These are phyloP conservation scores for Malus domestica DNA, from an alignment of 306 rosid species.

Conservation along the genomic window DNA sequence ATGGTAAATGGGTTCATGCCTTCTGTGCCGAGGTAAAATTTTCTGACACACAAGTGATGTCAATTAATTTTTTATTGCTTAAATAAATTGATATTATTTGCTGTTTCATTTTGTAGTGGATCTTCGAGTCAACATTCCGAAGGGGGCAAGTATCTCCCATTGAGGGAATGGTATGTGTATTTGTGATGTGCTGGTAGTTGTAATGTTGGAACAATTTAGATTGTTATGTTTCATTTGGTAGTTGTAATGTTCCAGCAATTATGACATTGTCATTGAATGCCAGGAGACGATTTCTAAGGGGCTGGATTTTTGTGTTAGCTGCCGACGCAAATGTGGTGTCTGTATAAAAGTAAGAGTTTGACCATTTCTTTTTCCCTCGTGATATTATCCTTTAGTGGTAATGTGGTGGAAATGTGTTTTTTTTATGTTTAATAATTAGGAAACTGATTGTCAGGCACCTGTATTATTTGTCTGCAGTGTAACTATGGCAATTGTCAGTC, in stretches of 20 bases:
- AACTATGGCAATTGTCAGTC: slow-evolving; percentile 86
- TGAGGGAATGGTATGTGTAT: slow-evolving; percentile 79
- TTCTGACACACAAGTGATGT: not conserved
- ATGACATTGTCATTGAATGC: not conserved
- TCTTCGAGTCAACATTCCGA: slow-evolving; percentile 72
- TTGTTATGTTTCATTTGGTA: not conserved
- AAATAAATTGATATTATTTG: not conserved
- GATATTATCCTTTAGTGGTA: not conserved
- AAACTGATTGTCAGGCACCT: slow-evolving; percentile 9
- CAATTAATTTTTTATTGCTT: not conserved
- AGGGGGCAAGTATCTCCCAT: slow-evolving; percentile 75
- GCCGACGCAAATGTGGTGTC: slow-evolving; percentile 68
- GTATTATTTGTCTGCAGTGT: slow-evolving; percentile 56
- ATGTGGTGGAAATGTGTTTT: not conserved
- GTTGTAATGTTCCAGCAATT: not conserved
- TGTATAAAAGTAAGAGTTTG: slow-evolving; percentile 65
- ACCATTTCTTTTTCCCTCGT: not conserved
- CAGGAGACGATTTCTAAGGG: slow-evolving; percentile 67
- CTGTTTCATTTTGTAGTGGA: slow-evolving; percentile 54
- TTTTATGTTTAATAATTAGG: not conserved
- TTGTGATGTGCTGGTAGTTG: not conserved
- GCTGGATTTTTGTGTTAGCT: slow-evolving; percentile 56
- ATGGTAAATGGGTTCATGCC: slow-evolving; percentile 98
- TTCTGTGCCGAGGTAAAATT: slow-evolving; percentile 85
- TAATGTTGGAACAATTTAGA: not conserved